Evolutionary conservation across 768 basidiomycete genomes (phyloP).

Genomic region (Mycena maculata): DNA sequence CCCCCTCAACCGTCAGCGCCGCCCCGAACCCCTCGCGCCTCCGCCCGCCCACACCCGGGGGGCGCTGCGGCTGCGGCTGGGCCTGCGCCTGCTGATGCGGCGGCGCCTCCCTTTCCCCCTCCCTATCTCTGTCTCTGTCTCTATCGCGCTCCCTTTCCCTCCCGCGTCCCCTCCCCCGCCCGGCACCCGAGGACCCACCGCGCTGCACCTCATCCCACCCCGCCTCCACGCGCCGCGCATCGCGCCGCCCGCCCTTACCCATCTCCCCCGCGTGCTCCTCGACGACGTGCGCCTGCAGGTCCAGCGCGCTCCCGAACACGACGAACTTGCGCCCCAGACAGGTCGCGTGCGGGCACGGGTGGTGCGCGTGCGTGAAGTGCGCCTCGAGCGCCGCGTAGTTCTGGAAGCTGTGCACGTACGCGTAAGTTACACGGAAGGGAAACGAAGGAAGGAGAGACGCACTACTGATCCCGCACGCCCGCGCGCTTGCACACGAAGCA

Average conservation of each 20-base stretch:
- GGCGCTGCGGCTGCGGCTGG: constrained; percentile 36
- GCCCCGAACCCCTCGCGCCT: constrained; percentile 75
- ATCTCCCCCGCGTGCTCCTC: constrained; percentile 83
- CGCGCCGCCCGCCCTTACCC: constrained; percentile 75
- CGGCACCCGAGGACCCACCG: constrained; percentile 39
- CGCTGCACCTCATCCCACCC: constrained; percentile 70
- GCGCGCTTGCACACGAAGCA: constrained; percentile 94
- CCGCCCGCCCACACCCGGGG: constrained; percentile 50
- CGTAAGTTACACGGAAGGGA: not conserved
- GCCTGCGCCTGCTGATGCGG: constrained; percentile 43
- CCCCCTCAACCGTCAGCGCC: constrained; percentile 59
- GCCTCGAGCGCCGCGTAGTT: constrained; percentile 82
- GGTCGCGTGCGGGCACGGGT: constrained; percentile 75
- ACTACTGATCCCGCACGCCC: constrained; percentile 89
- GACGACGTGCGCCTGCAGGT: constrained; percentile 92
- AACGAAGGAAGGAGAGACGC: constrained; percentile 46
- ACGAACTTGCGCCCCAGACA: constrained; percentile 94
- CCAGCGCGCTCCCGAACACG: constrained; percentile 88
- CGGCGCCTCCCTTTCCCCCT: constrained; percentile 43
- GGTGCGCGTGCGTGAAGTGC: constrained; percentile 82
- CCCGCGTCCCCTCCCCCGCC: constrained; percentile 53
- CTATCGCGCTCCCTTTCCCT: constrained; percentile 64
- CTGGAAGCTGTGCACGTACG: constrained; percentile 65
- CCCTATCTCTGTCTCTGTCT: constrained; percentile 61
- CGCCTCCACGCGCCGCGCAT: constrained; percentile 76